Conservation (phyloP, 176 grass and related monocot species). For the Bothriochloa decipiens region DNA sequence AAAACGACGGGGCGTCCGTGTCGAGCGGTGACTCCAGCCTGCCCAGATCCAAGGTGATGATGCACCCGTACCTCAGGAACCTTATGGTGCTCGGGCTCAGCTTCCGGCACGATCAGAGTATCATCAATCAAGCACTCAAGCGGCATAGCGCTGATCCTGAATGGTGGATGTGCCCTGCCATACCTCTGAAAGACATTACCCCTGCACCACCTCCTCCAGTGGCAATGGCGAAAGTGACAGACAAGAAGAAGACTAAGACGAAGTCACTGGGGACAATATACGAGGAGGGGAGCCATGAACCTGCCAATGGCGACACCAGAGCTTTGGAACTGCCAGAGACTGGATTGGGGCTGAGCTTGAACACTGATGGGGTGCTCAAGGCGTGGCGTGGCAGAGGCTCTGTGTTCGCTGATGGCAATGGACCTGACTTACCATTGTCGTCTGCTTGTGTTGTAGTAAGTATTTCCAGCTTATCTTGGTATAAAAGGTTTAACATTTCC, state of each 20-base stretch:
- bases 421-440: constrained; percentile 44
- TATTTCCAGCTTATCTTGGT: background rate
- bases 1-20: background rate
- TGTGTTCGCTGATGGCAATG: constrained; percentile 43
- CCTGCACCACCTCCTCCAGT: background rate
- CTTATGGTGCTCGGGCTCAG: constrained; percentile 63
- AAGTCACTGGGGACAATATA: constrained; percentile 31
- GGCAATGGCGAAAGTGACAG: background rate
- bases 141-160: constrained; percentile 56
- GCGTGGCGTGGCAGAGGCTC: constrained; percentile 70
- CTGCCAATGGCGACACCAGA: constrained; percentile 7
- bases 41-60: constrained; percentile 33
- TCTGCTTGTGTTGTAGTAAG: constrained; percentile 67
- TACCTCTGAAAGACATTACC: constrained; percentile 70
- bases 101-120: constrained; percentile 26
- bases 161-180: constrained; percentile 71
- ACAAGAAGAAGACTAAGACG: constrained; percentile 71
- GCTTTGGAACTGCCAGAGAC: constrained; percentile 33
- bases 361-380: constrained; percentile 69
- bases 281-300: constrained; percentile 5
- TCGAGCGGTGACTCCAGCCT: background rate
- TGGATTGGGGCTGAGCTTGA: constrained; percentile 76
- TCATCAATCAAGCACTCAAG: constrained; percentile 57
- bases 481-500: constrained; percentile 17
- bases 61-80: constrained; percentile 58